These are phyloP conservation scores for Thielaviopsis musarum DNA, from an alignment of 2,329 filamentous ascomycete genomes.

Conservation along the genomic window DNA sequence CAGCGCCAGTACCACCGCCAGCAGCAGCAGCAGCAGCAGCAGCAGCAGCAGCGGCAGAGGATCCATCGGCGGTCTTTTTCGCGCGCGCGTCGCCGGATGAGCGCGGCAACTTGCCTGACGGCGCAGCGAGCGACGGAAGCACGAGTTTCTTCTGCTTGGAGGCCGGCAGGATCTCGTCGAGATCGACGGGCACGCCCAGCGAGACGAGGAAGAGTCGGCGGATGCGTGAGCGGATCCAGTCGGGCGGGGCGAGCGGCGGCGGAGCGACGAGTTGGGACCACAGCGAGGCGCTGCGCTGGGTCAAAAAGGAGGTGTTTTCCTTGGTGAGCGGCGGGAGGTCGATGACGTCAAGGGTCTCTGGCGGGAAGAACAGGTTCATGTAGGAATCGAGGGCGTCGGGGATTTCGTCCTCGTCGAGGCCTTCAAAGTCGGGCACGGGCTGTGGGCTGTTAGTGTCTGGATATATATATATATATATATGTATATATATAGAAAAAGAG, in stretches of 20 bases:
- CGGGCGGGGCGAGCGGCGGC: slow-evolving; percentile 82
- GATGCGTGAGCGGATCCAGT: slow-evolving; percentile 95
- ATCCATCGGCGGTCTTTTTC: slow-evolving; percentile 30
- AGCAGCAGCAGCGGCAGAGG: slow-evolving; percentile 11
- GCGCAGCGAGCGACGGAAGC: slow-evolving; percentile 64
- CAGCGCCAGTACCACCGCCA: too few relatives aligned
- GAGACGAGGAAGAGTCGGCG: slow-evolving; percentile 90
- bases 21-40: background rate
- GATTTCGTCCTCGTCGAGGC: slow-evolving; percentile 43
- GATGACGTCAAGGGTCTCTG: slow-evolving; percentile 35
- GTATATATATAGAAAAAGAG: background rate
- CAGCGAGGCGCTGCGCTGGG: slow-evolving; percentile 71
- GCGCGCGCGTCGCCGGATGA: slow-evolving; percentile 38
- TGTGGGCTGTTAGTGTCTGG: slow-evolving; percentile 18
- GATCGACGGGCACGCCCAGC: slow-evolving; percentile 83
- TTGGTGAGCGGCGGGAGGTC: slow-evolving; percentile 33
- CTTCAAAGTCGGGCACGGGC: slow-evolving; percentile 52
- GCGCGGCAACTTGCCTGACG: slow-evolving; percentile 34
- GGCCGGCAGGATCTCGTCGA: slow-evolving; percentile 92
- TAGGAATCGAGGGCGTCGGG: slow-evolving; percentile 45
- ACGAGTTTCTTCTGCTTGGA: slow-evolving; percentile 97
- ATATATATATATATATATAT: background rate
- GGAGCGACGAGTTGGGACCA: slow-evolving; percentile 96
- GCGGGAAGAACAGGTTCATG: slow-evolving; percentile 48
- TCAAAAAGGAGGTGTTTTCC: slow-evolving; percentile 56